These are phyloP conservation scores for Babjeviella inositovora DNA, from an alignment of 805 yeast species.

Conservation along the genomic window DNA sequence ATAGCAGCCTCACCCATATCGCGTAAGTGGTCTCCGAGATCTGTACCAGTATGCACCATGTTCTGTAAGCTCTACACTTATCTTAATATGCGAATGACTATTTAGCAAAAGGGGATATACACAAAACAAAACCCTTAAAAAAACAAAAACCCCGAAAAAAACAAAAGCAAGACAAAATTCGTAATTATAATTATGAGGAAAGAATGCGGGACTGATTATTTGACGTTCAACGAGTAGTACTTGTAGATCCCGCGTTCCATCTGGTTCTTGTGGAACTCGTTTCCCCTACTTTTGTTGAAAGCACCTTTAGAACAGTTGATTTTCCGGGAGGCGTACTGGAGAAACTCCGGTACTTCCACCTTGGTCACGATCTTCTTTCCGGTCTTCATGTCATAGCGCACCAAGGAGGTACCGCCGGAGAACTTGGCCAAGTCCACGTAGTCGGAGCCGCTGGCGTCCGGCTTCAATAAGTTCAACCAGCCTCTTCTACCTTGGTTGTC, in stretches of 20 bases:
- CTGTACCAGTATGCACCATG: no score
- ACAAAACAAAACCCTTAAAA: conserved; percentile 1
- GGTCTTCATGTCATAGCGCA: conserved; percentile 44
- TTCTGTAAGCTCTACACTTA: no score
- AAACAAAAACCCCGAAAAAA: conserved; percentile 2
- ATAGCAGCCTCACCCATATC: no score
- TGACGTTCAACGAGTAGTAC: conserved; percentile 37
- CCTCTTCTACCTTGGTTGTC: conserved; percentile 64
- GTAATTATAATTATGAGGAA: neutral
- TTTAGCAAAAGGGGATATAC: no score
- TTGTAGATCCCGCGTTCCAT: conserved; percentile 38
- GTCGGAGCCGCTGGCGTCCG: no score
- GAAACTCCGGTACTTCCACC: conserved; percentile 26
- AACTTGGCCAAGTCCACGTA: no score
- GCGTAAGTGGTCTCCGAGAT: no score
- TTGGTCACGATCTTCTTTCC: conserved; percentile 41
- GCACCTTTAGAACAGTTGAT: conserved; percentile 39
- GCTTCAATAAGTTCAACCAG: conserved; percentile 39
- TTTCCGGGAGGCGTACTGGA: conserved; percentile 35
- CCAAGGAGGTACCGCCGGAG: no score
- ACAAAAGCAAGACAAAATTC: conserved; percentile 1
- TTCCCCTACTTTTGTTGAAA: conserved; percentile 17
- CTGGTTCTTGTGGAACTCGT: conserved; percentile 22
- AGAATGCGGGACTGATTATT: conserved; percentile 4
- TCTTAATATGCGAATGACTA: no score